phyloP scores from a whole-genome alignment of 208 protist genomes.

The Trypanosoma melophagium region DNA sequence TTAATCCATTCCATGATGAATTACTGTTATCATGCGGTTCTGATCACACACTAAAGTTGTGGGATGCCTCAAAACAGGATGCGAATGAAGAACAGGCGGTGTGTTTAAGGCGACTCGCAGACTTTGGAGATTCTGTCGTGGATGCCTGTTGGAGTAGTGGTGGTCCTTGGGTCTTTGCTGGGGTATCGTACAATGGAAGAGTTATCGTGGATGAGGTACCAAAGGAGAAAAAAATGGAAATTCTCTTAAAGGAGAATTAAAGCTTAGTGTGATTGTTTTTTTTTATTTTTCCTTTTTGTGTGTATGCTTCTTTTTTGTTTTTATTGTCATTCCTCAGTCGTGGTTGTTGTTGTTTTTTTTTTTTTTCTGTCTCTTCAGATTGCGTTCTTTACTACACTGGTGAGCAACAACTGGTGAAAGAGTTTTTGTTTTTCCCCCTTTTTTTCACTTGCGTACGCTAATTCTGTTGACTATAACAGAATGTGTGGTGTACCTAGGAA shows the following conservation, averaged over 20 bases:
- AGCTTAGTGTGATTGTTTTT: slow-evolving; percentile 20
- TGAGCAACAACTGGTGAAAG: no score
- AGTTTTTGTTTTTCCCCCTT: slow-evolving; percentile 7
- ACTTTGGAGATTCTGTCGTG: slow-evolving; percentile 80
- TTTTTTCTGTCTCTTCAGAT: no score
- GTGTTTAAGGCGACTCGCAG: slow-evolving; percentile 49
- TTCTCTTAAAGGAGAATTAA: slow-evolving; percentile 70
- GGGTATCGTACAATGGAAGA: slow-evolving; percentile 84
- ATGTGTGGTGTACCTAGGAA: not conserved
- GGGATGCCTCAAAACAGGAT: slow-evolving; percentile 45
- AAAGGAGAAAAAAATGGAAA: slow-evolving; percentile 81
- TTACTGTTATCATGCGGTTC: slow-evolving; percentile 71
- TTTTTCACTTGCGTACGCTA: not conserved
- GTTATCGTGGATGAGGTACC: slow-evolving; percentile 81
- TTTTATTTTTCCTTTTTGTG: not conserved
- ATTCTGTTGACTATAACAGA: not conserved
- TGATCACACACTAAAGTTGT: slow-evolving; percentile 81
- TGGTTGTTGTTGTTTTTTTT: no score
- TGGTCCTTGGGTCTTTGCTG: slow-evolving; percentile 84
- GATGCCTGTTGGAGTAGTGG: slow-evolving; percentile 75
- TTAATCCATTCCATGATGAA: slow-evolving; percentile 85
- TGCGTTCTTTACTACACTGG: no score
- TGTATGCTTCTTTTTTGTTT: not conserved
- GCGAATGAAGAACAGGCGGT: slow-evolving; percentile 23
- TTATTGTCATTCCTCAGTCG: not conserved